A percentile compares a stretch with the other conserved stretches of the same genome.
Conservation (phyloP, 768 basidiomycete species). For the Pleurotus sapidus region DNA sequence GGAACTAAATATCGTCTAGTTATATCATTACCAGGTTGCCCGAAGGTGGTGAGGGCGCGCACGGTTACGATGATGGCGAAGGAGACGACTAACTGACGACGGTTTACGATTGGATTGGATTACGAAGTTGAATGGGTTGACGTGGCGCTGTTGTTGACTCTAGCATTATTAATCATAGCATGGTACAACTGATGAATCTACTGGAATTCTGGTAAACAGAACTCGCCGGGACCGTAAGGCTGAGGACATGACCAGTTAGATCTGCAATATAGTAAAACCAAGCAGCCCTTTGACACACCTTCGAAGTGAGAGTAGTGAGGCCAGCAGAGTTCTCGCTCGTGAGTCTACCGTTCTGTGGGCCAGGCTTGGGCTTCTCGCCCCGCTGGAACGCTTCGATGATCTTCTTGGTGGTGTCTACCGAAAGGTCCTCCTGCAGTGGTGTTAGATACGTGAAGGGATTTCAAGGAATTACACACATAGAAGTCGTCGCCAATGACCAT, state of each 20-base stretch:
- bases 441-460: conserved; percentile 10
- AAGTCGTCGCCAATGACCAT: conserved; percentile 95
- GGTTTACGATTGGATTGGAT: neutral
- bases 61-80: conserved; percentile 77
- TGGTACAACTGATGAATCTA: conserved; percentile 34
- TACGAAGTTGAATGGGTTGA: conserved; percentile 2
- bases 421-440: conserved; percentile 75
- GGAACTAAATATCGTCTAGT: conserved; percentile 28
- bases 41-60: conserved; percentile 70
- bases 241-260: conserved; percentile 25
- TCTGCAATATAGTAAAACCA: neutral
- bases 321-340: conserved; percentile 95
- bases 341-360: conserved; percentile 83
- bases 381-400: conserved; percentile 76
- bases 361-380: conserved; percentile 88
- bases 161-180: conserved; percentile 10
- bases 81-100: conserved; percentile 63
- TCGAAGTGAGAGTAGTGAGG: conserved; percentile 72
- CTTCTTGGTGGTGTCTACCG: conserved; percentile 70
- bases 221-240: conserved; percentile 94
- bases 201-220: conserved; percentile 81
- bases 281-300: conserved; percentile 42
- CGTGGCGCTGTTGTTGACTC: conserved; percentile 7
- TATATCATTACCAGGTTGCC: conserved; percentile 69
- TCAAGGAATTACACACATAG: conserved; percentile 58